Evolutionary conservation across 176 grass and related monocot genomes (phyloP), one percentile per base, ranked within the genome.

Genomic region (Leersia perrieri): DNA sequence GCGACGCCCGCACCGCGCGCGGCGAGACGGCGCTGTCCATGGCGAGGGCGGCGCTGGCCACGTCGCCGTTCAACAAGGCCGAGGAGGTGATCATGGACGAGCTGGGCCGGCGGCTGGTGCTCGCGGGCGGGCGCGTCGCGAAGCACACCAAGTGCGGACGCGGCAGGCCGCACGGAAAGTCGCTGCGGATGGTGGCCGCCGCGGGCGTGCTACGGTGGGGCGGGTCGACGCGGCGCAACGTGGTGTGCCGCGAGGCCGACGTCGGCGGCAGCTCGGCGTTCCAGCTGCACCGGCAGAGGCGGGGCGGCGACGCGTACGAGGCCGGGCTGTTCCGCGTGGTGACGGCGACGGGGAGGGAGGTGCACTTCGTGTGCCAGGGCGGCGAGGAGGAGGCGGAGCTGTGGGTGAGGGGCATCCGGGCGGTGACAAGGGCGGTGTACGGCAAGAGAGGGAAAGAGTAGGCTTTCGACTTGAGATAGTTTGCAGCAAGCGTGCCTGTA

Each of bases 1-100:
- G 91, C 73, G 82, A 93, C 81, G 2, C 66, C 38, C 33, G 40
- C 20, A 93, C 84, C 57, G 72, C 66, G 0, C 65, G 70, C 23
- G 97, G 93, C 23, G 93, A 99, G 88, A 99, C 90, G 11, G 97
- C 91, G 25, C 97, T 99, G 40, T 96, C 88, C 9, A 89, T 99
- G 16, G 93, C 97, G 25, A 69, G 84, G 25, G 57, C 83, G 29
- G 79, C 88, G 76, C 36, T 78, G 27, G 82, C 77, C 64, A 60
- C 82, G 0, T 44, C 64, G 13, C 27, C 75, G 12, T 88, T 88
- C 34, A 93, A 80, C 76, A 85, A 91, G 76, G 91, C 97, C 4
- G 90, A 82, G 79, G 74, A 82, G 23, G 89, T 96, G 72, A 85
- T 99, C 86, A 70, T 92, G 79, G 82, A 99, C 36, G 97, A 99